Evolutionary conservation across 2,329 filamentous ascomycete genomes (phyloP), one percentile per base, ranked within the genome.

Genomic region (Aspergillus ochraceus): DNA sequence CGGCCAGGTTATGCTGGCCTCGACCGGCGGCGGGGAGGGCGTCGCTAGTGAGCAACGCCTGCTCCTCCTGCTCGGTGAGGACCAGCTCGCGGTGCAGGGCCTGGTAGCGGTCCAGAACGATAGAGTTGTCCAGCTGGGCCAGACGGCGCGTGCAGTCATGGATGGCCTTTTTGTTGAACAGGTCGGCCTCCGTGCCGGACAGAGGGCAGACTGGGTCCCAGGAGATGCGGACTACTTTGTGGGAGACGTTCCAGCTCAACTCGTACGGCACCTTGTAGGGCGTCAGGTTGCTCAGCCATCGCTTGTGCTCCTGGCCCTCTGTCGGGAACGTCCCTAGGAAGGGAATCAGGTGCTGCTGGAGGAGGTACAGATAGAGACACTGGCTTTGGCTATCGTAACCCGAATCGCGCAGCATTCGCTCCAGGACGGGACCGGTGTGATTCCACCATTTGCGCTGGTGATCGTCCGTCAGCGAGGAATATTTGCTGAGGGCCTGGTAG

Each of bases 391-490:
- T 52, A 30, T 60, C 57, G 29, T 69, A 68, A 2, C 59, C 49
- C 11, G 64, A 57, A 19, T 54, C 39, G 6, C 52, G 47, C 6
- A 70, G 57, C 49, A 66, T 56, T 36, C 60, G 57, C 6, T 56
- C 59, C 12, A 68, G 52, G 58, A 68, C 60, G 6, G 64, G 59
- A 1, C 52, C 68, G 14, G 58, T 63, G 19, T 58, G 64, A 20
- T 66, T 45, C 68, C 68, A 70, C 68, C 68, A 70, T 12, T 55
- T 46, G 42, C 32, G 32, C 32, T 36, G 32, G 14, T 36, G 2
- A 1, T 36, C 32, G 32, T 36, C 12, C 32, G 32, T 36, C 32
- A 36, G 14, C 32, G 11, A 36, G 11, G 32, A 36, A 12, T 36
- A 36, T 36, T 36, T 36, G 32, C 32, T 10, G 32, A 36, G 32